A percentile compares a stretch with the other conserved stretches of the same genome.
Conservation (phyloP, 208 protist genomes). For the Acanthamoeba lenticulata region DNA sequence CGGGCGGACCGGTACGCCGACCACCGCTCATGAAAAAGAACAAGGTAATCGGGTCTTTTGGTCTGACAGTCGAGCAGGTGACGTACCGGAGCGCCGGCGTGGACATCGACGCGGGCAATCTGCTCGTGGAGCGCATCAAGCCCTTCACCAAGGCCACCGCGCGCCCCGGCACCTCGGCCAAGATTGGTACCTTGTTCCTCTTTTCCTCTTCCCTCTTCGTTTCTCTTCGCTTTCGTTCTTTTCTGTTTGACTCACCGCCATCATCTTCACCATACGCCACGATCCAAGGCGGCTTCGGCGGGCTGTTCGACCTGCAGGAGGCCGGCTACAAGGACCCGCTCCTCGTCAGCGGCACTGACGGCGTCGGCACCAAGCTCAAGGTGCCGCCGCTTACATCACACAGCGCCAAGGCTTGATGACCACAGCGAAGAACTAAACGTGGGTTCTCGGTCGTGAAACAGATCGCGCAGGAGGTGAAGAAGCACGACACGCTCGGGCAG, state of each 20-base stretch:
- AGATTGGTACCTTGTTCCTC: background rate
- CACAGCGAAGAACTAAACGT: background rate
- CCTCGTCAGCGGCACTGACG: slow-evolving; percentile 87
- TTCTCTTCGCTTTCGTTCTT: background rate
- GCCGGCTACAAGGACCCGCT: slow-evolving; percentile 84
- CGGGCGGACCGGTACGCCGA: background rate
- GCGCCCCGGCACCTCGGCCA: slow-evolving; percentile 13
- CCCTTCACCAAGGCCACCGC: slow-evolving; percentile 81
- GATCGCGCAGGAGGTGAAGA: slow-evolving; percentile 80
- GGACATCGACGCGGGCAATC: slow-evolving; percentile 84
- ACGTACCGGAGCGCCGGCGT: slow-evolving; percentile 85
- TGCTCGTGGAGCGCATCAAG: slow-evolving; percentile 85
- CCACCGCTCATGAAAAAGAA: background rate
- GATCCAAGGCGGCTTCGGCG: slow-evolving; percentile 81
- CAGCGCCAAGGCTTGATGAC: background rate
- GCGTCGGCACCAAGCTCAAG: slow-evolving; percentile 89
- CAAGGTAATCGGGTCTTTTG: background rate
- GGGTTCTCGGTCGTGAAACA: background rate
- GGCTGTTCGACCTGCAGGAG: slow-evolving; percentile 84
- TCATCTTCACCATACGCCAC: background rate
- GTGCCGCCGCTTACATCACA: background rate
- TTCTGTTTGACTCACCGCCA: background rate
- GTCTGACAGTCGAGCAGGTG: background rate
- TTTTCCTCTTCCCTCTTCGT: background rate
- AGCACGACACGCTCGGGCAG: slow-evolving; percentile 85